Percentiles rank a stretch among this genome's conserved stretches.
phyloP scores from a whole-genome alignment of 768 basidiomycete genomes.

The Podaxis sp. region DNA sequence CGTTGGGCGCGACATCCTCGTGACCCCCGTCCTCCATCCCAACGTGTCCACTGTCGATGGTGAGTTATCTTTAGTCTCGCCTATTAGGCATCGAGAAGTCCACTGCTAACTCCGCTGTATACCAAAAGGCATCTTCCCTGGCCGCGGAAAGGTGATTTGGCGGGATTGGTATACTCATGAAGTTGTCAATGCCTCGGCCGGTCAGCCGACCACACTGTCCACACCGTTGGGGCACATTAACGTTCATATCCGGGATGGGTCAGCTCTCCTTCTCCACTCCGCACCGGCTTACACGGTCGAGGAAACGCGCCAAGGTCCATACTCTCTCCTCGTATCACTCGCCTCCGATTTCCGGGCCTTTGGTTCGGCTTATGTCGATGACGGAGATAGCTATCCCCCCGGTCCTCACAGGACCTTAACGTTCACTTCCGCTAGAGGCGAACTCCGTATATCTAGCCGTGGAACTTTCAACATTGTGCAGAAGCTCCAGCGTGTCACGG shows the following conservation, averaged over 20 bases:
- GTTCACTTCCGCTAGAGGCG: constrained; percentile 35
- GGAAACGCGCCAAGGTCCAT: constrained; percentile 63
- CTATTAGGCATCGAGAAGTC: not conserved
- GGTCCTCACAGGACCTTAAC: constrained; percentile 48
- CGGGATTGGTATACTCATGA: constrained; percentile 75
- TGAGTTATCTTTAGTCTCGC: constrained; percentile 23
- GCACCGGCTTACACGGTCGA: constrained; percentile 65
- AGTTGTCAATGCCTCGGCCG: constrained; percentile 40
- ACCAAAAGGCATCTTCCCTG: constrained; percentile 59
- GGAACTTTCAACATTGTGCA: constrained; percentile 46
- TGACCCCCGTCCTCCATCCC: constrained; percentile 72
- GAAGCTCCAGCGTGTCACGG: constrained; percentile 47
- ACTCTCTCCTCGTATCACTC: constrained; percentile 59
- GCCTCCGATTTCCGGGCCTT: constrained; percentile 45
- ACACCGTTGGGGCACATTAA: constrained; percentile 76
- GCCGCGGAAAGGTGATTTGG: constrained; percentile 56
- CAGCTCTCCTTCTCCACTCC: constrained; percentile 62
- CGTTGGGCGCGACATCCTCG: constrained; percentile 65
- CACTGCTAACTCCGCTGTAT: not conserved
- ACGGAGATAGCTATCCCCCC: constrained; percentile 62
- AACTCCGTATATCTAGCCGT: constrained; percentile 34
- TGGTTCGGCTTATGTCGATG: constrained; percentile 67
- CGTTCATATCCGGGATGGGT: constrained; percentile 70
- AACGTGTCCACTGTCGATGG: constrained; percentile 69
- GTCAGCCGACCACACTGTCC: constrained; percentile 46